Evolutionary conservation across 805 yeast genomes (phyloP), one percentile per base, ranked within the genome.

Genomic region (Ogataea corticis): DNA sequence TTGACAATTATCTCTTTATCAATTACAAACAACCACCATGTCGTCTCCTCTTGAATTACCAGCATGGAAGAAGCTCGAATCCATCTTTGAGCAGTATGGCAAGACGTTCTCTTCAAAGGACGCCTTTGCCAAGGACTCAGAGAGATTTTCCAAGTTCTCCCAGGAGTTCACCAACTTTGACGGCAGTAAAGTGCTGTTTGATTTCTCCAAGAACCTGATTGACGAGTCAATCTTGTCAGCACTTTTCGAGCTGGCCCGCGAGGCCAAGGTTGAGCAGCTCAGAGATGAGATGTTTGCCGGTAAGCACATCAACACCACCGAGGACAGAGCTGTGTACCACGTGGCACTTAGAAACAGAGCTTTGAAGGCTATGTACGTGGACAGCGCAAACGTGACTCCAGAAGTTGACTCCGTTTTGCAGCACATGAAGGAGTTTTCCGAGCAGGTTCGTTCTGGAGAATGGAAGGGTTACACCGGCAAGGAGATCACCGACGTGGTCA

Each of bases 391-490:
- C 64, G 96, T 94, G 50, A 83, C 95, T 28, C 87, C 90, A 41
- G 97, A 89, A 70, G 98, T 94, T 51, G 88, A 90, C 65, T 74
- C 80, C 29, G 99, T 94, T 36, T 81, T 95, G 67, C 81, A 83
- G 62, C 99, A 94, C 79, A 91, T 94, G 95, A 87, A 88, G 75
- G 96, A 91, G 69, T 94, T 94, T 76, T 83, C 96, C 46, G 87
- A 88, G 53, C 74, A 77, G 53, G 87, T 94, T 51, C 84, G 99
- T 71, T 83, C 94, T 38, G 99, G 99, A 62, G 78, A 73, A 55
- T 92, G 98, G 97, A 90, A 81, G 61, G 99, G 99, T 67, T 92
- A 87, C 80, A 84, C 97, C 57, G 98, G 98, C 58, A 89, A 90
- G 79, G 72, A 76, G 59, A 92, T 94, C 72, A 87, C 94, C 59